Base-by-base conservation (phyloP, 2,329 filamentous ascomycete genomes). In the Botryotinia convoluta region DNA sequence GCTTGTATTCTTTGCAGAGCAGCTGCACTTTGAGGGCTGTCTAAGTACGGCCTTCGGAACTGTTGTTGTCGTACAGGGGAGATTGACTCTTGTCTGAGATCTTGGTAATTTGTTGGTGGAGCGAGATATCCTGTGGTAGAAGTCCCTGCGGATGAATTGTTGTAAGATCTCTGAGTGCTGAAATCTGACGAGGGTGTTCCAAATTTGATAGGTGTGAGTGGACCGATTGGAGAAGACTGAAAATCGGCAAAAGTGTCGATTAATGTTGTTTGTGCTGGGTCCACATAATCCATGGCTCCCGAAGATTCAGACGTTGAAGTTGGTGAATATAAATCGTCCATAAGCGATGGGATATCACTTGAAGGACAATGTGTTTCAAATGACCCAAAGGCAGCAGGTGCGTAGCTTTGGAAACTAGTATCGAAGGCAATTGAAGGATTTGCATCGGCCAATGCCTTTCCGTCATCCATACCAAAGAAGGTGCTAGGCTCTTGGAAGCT, bases 181-280 rank as follows among this genome's bases (percentile, higher is more conserved):
- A 68, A 60, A 37, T 69, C 63, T 9, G 71, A 72, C 39, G 37
- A 68, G 29, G 63, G 62, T 35, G 63, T 72, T 69, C 62, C 63
- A n/a, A 68, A 69, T 18, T 69, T 72, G 32, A 60, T 35, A 29
- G 71, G 63, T 39, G 71, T 75, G 10, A 72, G 48, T 1, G 74
- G 72, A 20, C 65, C 54, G 42, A 76, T 71, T 16, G 76, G 75
- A 37, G 71, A 69, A 26, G 71, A 68, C 20, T 61, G 51, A 22
- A 68, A 45, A 42, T 72, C 71, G n/a, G 62, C 39, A 60, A 78
- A 78, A 0, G 60, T 45, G 32, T 79, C 71, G 18, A 77, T 68
- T 39, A 79, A 77, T 0, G 77, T 79, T 16, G 78, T 79, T 65
- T 79, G 77, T 1, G 77, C 77, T 10, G 78, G 78, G 32, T 76